Evolutionary conservation across 176 grass and related monocot species (phyloP).

Genomic region (Tuctoria greenei): DNA sequence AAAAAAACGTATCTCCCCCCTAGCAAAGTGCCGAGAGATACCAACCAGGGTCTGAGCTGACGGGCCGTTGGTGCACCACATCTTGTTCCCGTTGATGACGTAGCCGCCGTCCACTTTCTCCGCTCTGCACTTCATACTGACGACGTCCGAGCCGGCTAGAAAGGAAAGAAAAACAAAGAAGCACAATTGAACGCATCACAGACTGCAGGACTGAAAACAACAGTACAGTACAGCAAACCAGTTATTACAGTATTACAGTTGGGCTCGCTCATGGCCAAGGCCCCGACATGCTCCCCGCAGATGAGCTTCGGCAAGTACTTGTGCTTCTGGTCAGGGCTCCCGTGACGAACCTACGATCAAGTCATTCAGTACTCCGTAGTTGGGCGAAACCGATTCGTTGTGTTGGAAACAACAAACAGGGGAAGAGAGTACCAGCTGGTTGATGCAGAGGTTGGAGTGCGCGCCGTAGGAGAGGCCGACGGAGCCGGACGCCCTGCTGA

Average conservation of each 20-base stretch:
- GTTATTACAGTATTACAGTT: conserved; percentile 54
- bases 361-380: too few relatives aligned
- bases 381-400: too few relatives aligned
- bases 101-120: conserved; percentile 91
- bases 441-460: conserved; percentile 94
- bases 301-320: conserved; percentile 96
- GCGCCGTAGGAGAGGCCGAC: conserved; percentile 96
- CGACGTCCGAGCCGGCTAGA: conserved; percentile 96
- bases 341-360: conserved; percentile 87
- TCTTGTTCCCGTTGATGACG: conserved; percentile 88
- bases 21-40: too few relatives aligned
- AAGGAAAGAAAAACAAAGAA: background rate
- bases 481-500: conserved; percentile 83
- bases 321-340: conserved; percentile 61
- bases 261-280: conserved; percentile 93
- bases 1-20: too few relatives aligned
- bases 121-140: conserved; percentile 98
- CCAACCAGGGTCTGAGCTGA: conserved; percentile 86
- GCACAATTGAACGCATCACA: background rate
- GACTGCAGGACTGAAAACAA: background rate
- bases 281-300: conserved; percentile 86
- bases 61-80: conserved; percentile 99
- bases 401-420: too few relatives aligned
- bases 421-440: conserved; percentile 92
- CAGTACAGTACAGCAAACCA: background rate